Percentiles rank a stretch among this genome's conserved stretches.
These are phyloP conservation scores for Paracoccidioides brasiliensis DNA, from an alignment of 2,329 filamentous ascomycete genomes.

Conservation along the genomic window DNA sequence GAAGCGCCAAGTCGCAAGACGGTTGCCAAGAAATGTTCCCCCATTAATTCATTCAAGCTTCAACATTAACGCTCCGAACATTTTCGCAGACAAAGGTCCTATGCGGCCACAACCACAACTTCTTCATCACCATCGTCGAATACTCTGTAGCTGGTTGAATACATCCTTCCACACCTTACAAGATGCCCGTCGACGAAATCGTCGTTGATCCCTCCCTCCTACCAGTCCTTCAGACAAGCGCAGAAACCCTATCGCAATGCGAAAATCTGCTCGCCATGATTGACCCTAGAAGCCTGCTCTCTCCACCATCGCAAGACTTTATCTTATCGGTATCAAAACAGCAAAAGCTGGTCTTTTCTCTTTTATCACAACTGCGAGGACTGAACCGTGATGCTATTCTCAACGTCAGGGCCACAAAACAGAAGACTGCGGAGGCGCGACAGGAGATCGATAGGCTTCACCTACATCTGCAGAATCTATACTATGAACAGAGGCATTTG, in stretches of 20 bases:
- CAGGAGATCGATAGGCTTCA: slow-evolving; percentile 87
- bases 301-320: slow-evolving; percentile 35
- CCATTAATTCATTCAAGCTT: no score
- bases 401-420: slow-evolving; percentile 71
- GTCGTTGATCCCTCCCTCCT: slow-evolving; percentile 54
- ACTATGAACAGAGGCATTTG: slow-evolving; percentile 88
- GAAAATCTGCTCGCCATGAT: slow-evolving; percentile 47
- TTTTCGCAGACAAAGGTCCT: no score
- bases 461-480: slow-evolving; percentile 85
- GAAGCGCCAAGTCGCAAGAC: no score
- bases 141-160: neutral
- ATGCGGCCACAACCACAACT: neutral
- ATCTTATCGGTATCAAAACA: slow-evolving; percentile 54
- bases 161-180: neutral
- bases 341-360: slow-evolving; percentile 67
- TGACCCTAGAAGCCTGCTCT: slow-evolving; percentile 26
- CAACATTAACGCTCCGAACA: no score
- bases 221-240: slow-evolving; percentile 58
- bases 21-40: no score
- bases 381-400: slow-evolving; percentile 73
- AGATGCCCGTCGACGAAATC: slow-evolving; percentile 45
- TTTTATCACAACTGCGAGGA: slow-evolving; percentile 66
- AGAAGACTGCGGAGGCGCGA: slow-evolving; percentile 69
- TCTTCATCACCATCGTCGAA: neutral
- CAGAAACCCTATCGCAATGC: slow-evolving; percentile 59